A percentile compares a stretch with the other conserved stretches of the same genome.
Evolutionary conservation across 2,329 filamentous ascomycete genomes (phyloP).

Genomic region (Sarocladium oryzae): DNA sequence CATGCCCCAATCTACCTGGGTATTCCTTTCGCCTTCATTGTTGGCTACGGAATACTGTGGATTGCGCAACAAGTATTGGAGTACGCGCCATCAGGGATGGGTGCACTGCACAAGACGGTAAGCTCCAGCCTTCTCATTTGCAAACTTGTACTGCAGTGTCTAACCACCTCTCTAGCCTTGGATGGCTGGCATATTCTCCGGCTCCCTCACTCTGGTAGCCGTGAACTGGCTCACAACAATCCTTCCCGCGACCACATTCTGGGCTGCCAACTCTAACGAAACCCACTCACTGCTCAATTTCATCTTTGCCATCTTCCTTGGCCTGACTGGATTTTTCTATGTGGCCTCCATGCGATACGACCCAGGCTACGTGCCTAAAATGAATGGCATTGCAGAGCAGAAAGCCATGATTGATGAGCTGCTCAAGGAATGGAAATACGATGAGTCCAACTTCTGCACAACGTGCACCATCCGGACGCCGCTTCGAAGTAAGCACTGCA

Average conservation of each 20-base stretch:
- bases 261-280: background rate
- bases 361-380: slow-evolving; percentile 88
- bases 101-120: slow-evolving; percentile 82
- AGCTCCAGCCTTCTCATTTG: slow-evolving; percentile 22
- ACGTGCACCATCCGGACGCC: slow-evolving; percentile 92
- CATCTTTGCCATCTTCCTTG: slow-evolving; percentile 59
- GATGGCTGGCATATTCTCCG: slow-evolving; percentile 89
- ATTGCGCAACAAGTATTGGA: slow-evolving; percentile 69
- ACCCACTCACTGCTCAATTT: slow-evolving; percentile 69
- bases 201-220: slow-evolving; percentile 73
- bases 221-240: slow-evolving; percentile 69
- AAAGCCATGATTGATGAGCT: slow-evolving; percentile 85
- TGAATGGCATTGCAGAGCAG: slow-evolving; percentile 82
- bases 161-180: slow-evolving; percentile 56
- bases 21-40: slow-evolving; percentile 61
- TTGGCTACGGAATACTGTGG: slow-evolving; percentile 69
- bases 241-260: slow-evolving; percentile 41
- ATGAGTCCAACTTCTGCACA: slow-evolving; percentile 90
- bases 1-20: slow-evolving; percentile 68
- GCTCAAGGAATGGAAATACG: slow-evolving; percentile 78
- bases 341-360: slow-evolving; percentile 78
- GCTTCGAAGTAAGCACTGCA: slow-evolving; percentile 91
- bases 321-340: slow-evolving; percentile 79
- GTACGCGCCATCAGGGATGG: slow-evolving; percentile 82
- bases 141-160: slow-evolving; percentile 9